Conservation (phyloP, 805 yeast species). For the Candida methanosorbosa region DNA sequence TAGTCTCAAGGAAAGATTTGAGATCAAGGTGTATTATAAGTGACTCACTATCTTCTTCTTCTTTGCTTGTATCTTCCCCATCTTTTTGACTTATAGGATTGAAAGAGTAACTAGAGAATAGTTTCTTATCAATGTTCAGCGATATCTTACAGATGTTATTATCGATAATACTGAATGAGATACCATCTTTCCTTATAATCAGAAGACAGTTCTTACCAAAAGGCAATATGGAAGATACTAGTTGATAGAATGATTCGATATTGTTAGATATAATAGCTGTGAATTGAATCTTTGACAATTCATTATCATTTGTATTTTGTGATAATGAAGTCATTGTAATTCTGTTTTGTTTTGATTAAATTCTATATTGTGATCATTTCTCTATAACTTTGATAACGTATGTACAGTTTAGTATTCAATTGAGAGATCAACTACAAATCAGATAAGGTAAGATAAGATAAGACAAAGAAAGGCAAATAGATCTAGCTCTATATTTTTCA, state of each 20-base stretch:
- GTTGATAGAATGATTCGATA: slow-evolving; percentile 15
- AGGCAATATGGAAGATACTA: slow-evolving; percentile 18
- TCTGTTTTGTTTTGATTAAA: background rate
- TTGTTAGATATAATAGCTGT: slow-evolving; percentile 20
- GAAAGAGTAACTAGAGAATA: slow-evolving; percentile 26
- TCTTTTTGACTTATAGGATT: slow-evolving; percentile 3
- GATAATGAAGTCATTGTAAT: background rate
- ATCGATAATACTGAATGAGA: slow-evolving; percentile 40
- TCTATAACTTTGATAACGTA: too few species aligned
- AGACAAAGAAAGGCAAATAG: background rate
- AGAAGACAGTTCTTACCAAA: slow-evolving; percentile 22
- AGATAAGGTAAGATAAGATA: background rate
- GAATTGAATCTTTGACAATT: slow-evolving; percentile 9
- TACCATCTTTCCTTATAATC: slow-evolving; percentile 38
- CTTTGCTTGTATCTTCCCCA: slow-evolving; percentile 4
- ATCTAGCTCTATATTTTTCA: background rate
- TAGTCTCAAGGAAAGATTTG: slow-evolving; percentile 39
- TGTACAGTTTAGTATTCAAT: too few species aligned
- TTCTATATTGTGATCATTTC: too few species aligned
- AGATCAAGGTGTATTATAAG: slow-evolving; percentile 34
- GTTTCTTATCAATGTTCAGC: slow-evolving; percentile 26
- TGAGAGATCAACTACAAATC: background rate
- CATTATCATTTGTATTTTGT: background rate
- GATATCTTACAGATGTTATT: slow-evolving; percentile 31
- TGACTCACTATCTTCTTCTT: slow-evolving; percentile 6